A percentile compares a stretch with the other conserved stretches of the same genome.
Conservation (phyloP, 345 rosid species). For the rapeseed (Brassica napus) region DNA sequence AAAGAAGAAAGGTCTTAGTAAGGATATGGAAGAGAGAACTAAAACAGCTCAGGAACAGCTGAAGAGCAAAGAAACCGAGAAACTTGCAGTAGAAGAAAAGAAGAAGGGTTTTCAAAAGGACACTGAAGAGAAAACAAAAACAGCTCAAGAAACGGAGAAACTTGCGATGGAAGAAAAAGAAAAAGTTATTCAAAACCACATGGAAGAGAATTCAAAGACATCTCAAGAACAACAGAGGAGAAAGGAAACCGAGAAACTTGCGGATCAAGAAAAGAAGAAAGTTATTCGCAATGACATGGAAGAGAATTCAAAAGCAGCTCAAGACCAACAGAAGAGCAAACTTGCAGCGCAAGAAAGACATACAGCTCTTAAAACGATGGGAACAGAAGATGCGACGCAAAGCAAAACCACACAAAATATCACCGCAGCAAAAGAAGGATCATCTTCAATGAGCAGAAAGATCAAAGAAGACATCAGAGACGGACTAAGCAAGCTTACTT, state of each 20-base stretch:
- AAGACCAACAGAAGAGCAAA: slow-evolving; percentile 10
- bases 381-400: slow-evolving; percentile 34
- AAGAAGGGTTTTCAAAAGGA: slow-evolving; percentile 19
- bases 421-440: slow-evolving; percentile 43
- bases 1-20: slow-evolving; percentile 20
- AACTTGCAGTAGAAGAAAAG: slow-evolving; percentile 25
- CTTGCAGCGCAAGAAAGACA: slow-evolving; percentile 25
- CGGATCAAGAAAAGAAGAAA: slow-evolving; percentile 29
- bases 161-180: slow-evolving; percentile 28
- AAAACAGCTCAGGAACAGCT: background rate
- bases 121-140: slow-evolving; percentile 12
- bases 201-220: slow-evolving; percentile 8
- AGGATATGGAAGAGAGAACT: slow-evolving; percentile 19
- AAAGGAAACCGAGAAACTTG: slow-evolving; percentile 28
- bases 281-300: background rate
- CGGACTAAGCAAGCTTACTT: slow-evolving; percentile 55
- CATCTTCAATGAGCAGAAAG: slow-evolving; percentile 41
- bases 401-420: slow-evolving; percentile 30
- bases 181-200: slow-evolving; percentile 17
- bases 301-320: slow-evolving; percentile 17
- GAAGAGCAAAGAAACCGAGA: slow-evolving; percentile 16
- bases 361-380: background rate
- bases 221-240: slow-evolving; percentile 4
- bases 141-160: background rate
- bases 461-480: slow-evolving; percentile 60